Percentiles rank a stretch among this genome's conserved stretches.
These are phyloP conservation scores for Quercus alba DNA, from an alignment of 306 rosid genomes.

Conservation along the genomic window DNA sequence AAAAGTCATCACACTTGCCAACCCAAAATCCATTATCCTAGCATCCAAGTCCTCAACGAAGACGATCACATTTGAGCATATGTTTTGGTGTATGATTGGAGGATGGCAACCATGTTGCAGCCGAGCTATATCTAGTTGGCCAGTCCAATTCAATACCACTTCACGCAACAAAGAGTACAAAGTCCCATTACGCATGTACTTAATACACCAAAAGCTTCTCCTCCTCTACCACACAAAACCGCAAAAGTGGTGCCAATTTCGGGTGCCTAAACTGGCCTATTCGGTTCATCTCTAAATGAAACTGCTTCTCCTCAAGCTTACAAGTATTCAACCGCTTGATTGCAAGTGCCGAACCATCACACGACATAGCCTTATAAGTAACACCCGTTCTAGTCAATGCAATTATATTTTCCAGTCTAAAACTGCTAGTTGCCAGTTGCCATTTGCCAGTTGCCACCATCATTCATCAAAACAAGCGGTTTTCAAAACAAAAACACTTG, in stretches of 20 bases:
- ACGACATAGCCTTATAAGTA: constrained; percentile 75
- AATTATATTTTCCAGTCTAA: constrained; percentile 52
- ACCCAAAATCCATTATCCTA: constrained; percentile 89
- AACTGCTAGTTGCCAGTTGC: constrained; percentile 85
- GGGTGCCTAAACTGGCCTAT: constrained; percentile 86
- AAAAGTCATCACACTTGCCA: constrained; percentile 67
- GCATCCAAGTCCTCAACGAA: constrained; percentile 90
- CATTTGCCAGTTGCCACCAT: constrained; percentile 86
- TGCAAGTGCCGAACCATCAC: constrained; percentile 76
- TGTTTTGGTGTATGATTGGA: constrained; percentile 76
- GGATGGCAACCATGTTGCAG: constrained; percentile 94
- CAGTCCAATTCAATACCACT: constrained; percentile 56
- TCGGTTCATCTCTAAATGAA: constrained; percentile 71
- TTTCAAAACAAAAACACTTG: constrained; percentile 86
- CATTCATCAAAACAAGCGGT: constrained; percentile 81
- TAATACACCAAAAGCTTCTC: constrained; percentile 81
- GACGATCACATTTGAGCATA: constrained; percentile 79
- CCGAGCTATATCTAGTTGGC: constrained; percentile 76
- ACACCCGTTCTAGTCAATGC: constrained; percentile 70
- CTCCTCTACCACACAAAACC: constrained; percentile 80
- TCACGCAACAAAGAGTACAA: constrained; percentile 64
- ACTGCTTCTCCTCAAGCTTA: constrained; percentile 78
- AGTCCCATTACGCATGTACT: constrained; percentile 83
- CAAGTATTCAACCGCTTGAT: constrained; percentile 75
- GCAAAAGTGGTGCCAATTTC: constrained; percentile 79